Percentiles rank a stretch among this genome's conserved stretches.
These are phyloP conservation scores for Panaeolus papilionaceus DNA, from an alignment of 768 basidiomycete genomes.

Conservation along the genomic window DNA sequence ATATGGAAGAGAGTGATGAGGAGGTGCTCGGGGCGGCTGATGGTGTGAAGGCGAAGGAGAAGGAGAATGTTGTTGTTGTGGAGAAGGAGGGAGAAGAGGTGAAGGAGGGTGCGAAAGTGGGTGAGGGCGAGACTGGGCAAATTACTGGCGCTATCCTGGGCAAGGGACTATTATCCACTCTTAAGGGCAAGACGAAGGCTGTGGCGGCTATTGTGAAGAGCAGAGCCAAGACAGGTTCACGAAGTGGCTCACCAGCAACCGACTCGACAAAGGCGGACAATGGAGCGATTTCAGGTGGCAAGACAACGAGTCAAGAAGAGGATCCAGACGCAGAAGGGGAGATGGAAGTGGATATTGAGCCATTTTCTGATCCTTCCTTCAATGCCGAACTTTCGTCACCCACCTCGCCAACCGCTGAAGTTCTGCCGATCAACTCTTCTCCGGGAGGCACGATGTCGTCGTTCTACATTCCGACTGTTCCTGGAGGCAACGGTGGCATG, in stretches of 20 bases:
- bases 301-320: not conserved
- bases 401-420: conserved; percentile 20
- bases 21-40: not conserved
- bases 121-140: conserved; percentile 18
- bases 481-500: conserved; percentile 14
- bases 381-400: conserved; percentile 43
- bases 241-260: conserved; percentile 1
- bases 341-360: conserved; percentile 40
- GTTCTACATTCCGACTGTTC: conserved; percentile 36
- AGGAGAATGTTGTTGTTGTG: not conserved
- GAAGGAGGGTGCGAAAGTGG: conserved; percentile 11
- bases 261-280: conserved; percentile 1
- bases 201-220: conserved; percentile 5
- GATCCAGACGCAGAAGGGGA: conserved; percentile 36
- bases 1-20: conserved; percentile 3
- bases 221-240: conserved; percentile 9
- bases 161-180: not conserved
- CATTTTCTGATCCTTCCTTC: conserved; percentile 43
- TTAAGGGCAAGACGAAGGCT: conserved; percentile 14
- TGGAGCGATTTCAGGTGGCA: not conserved
- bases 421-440: conserved; percentile 15
- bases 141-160: not conserved
- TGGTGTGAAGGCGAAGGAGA: not conserved
- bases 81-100: not conserved
- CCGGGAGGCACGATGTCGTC: conserved; percentile 24